Evolutionary conservation across 352 stramenopile species (phyloP), one percentile per base, ranked within the genome.

Genomic region (Phytophthora citricola): DNA sequence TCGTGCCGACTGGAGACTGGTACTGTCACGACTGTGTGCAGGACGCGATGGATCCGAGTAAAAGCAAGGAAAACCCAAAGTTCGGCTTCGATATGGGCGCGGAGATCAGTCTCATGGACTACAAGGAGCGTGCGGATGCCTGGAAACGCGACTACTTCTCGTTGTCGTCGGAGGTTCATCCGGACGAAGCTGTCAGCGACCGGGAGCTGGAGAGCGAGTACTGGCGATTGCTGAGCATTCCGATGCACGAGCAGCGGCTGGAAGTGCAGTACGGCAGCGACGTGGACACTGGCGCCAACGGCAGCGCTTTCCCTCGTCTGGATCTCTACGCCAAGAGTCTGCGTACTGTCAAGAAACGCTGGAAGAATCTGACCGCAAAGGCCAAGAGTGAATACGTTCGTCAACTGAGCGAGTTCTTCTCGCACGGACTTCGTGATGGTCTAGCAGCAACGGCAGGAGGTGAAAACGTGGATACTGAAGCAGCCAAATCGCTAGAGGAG

Each of bases 221-320:
- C 66, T 98, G 93, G 92, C 71, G 85, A 7, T 68, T 97, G 20
- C 46, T 98, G 12, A 84, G 87, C 20, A 90, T 84, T n/a, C 85
- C 86, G 0, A 61, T 85, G 11, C 83, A 92, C 22, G 86, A 92
- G 15, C 81, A 91, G 32, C 81, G 91, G 4, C 73, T 97, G 1
- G 87, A 96, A 51, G 92, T 98, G 11, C 88, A 97, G 38, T 98
- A 98, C 41, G 93, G 93, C 6, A 98, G 92, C 43, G 93, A 98
- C 44, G 81, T 98, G 7, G 93, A 98, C 64, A 97, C 83, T 22
- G 83, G 85, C 2, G 61, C 81, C 0, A 79, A 91, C 27, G 93
- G 93, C 17, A 97, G 89, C 26, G 93, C 88, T 2, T 98, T 98
- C 38, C 92, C 90, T 27, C 79, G 80, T 3, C 14, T 69, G 5